A percentile compares a stretch with the other conserved stretches of the same genome.
Evolutionary conservation across 306 rosid genomes (phyloP).

Genomic region (Casuarina equisetifolia): DNA sequence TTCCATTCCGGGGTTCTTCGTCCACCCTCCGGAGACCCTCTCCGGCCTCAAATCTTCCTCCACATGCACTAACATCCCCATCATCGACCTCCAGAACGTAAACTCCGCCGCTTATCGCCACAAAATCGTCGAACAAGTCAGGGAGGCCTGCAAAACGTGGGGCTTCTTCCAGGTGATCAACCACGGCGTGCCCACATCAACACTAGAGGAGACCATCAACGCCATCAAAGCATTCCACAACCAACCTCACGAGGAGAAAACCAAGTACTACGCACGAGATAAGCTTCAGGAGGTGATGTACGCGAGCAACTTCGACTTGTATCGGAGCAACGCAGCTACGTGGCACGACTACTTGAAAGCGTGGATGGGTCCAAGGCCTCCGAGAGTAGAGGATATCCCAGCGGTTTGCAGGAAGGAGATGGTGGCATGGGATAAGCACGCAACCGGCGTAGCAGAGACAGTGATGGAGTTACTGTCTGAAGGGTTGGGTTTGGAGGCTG

Average conservation of each 20-base stretch:
- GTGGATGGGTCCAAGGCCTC: constrained; percentile 25
- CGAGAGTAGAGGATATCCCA: constrained; percentile 20
- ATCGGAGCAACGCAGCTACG: constrained; percentile 32
- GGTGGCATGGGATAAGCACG: constrained; percentile 29
- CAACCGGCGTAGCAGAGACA: constrained; percentile 11
- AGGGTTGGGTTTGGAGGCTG: constrained; percentile 39
- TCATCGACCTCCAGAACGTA: constrained; percentile 39
- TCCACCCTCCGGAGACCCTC: constrained; percentile 38
- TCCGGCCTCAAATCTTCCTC: constrained; percentile 29
- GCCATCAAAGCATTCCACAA: constrained; percentile 43
- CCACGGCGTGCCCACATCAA: constrained; percentile 29
- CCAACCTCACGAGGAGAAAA: constrained; percentile 30
- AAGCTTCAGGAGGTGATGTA: constrained; percentile 35
- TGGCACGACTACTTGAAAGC: constrained; percentile 44
- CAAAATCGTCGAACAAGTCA: constrained; percentile 33
- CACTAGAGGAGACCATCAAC: constrained; percentile 23
- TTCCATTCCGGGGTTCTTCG: constrained; percentile 37
- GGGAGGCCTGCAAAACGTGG: constrained; percentile 37
- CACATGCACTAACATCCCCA: constrained; percentile 24
- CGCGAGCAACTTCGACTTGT: constrained; percentile 36
- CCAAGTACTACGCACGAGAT: constrained; percentile 38
- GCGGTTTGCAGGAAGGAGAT: constrained; percentile 32
- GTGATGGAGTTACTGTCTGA: constrained; percentile 46
- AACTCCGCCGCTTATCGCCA: constrained; percentile 18
- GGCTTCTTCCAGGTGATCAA: constrained; percentile 58